Conservation (phyloP, 2,329 filamentous ascomycete genomes). For the Colletotrichum sidae region DNA sequence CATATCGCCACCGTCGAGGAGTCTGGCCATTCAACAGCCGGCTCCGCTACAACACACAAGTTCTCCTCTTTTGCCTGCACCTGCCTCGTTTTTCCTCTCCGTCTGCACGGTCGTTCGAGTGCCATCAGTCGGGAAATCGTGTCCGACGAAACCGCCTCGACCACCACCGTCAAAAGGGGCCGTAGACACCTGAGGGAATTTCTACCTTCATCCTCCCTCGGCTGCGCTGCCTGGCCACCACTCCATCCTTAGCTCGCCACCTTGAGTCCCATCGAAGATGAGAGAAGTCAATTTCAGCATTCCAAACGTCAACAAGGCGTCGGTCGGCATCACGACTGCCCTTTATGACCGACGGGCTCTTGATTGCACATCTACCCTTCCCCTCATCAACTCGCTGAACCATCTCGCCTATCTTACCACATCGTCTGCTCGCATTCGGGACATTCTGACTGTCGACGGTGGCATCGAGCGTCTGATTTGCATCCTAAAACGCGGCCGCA, state of each 20-base stretch:
- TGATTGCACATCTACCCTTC: constrained; percentile 97
- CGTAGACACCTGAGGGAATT: constrained; percentile 12
- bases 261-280: constrained; percentile 71
- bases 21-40: constrained; percentile 8
- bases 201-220: constrained; percentile 20
- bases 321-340: constrained; percentile 97
- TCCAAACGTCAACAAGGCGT: constrained; percentile 99
- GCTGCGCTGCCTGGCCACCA: constrained; percentile 35
- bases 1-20: constrained; percentile 35
- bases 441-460: constrained; percentile 98
- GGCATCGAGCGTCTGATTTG: constrained; percentile 96
- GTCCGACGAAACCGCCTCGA: constrained; percentile 11
- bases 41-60: constrained; percentile 5
- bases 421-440: constrained; percentile 94
- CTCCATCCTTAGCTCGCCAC: not conserved
- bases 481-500: constrained; percentile 96
- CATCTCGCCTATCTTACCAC: constrained; percentile 98
- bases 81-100: not conserved
- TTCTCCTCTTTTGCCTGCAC: constrained; percentile 12
- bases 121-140: constrained; percentile 28
- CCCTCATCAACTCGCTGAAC: constrained; percentile 98
- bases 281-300: constrained; percentile 99
- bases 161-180: constrained; percentile 33
- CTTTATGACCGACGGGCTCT: constrained; percentile 97
- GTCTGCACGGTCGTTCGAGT: constrained; percentile 16